Conservation (phyloP, 2,329 filamentous ascomycete species). For the Sarocladiaceae sp. region DNA sequence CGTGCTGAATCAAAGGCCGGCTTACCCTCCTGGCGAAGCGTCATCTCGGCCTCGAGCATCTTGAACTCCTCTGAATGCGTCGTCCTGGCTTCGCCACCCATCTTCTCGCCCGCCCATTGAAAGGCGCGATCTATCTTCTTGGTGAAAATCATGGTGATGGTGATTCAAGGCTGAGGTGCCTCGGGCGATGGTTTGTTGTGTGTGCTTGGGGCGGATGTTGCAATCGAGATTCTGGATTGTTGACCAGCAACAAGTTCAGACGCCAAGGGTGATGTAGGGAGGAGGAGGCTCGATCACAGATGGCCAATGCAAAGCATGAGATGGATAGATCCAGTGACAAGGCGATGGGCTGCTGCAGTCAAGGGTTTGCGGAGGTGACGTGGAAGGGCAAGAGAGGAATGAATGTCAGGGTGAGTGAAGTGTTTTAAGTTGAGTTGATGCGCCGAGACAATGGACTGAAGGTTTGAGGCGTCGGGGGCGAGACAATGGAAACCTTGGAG, state of each 20-base stretch:
- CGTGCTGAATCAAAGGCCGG: neutral
- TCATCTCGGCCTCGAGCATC: slow-evolving; percentile 83
- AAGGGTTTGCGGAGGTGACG: neutral
- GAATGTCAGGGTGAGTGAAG: neutral
- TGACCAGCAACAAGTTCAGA: too few relatives aligned
- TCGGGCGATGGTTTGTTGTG: too few relatives aligned
- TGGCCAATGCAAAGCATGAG: neutral
- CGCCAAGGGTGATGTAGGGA: too few relatives aligned
- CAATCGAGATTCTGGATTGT: too few relatives aligned
- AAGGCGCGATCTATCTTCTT: slow-evolving; percentile 95
- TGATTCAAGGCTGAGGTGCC: too few relatives aligned
- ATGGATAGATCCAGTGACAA: neutral
- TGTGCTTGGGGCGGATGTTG: too few relatives aligned
- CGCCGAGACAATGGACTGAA: neutral
- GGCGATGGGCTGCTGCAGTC: neutral
- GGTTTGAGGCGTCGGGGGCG: neutral
- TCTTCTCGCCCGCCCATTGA: slow-evolving; percentile 97
- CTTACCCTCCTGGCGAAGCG: slow-evolving; percentile 76
- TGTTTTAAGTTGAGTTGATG: neutral
- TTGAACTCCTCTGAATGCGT: slow-evolving; percentile 87
- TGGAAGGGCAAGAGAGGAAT: neutral
- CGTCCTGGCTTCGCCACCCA: slow-evolving; percentile 87
- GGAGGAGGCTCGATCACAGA: neutral
- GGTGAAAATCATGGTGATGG: slow-evolving; percentile 50
- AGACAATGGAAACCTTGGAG: neutral